Percentiles rank a stretch among this genome's conserved stretches.
phyloP scores from a whole-genome alignment of 495 filamentous ascomycete genomes.

The Penicillium salamii region DNA sequence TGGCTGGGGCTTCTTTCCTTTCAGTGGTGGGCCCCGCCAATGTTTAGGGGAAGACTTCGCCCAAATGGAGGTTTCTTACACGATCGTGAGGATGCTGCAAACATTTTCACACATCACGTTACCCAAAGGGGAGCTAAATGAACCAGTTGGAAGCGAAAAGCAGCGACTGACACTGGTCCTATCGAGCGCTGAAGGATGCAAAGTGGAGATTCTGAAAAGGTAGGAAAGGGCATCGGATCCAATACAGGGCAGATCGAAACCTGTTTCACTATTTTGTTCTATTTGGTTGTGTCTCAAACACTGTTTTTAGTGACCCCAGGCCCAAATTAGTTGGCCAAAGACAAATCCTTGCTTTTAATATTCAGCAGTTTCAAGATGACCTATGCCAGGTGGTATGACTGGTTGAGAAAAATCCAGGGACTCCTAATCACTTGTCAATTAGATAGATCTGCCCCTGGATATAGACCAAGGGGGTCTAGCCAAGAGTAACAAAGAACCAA shows the following conservation, averaged over 20 bases:
- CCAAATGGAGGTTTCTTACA: conserved; percentile 36
- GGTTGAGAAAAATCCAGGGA: no score
- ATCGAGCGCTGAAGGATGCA: conserved; percentile 29
- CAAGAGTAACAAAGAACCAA: no score
- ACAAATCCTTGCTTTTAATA: no score
- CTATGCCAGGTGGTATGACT: no score
- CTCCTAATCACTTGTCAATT: no score
- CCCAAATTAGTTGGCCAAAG: neutral
- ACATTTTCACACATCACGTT: conserved; percentile 26
- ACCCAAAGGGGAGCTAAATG: conserved; percentile 11
- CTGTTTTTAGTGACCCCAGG: no score
- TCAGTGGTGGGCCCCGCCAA: neutral
- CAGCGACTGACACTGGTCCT: conserved; percentile 30
- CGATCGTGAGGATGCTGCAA: conserved; percentile 34
- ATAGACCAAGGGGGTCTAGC: no score
- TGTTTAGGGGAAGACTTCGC: conserved; percentile 32
- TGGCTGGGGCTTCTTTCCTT: neutral
- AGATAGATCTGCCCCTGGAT: no score
- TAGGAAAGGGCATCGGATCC: neutral
- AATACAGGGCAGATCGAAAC: no score
- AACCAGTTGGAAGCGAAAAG: conserved; percentile 25
- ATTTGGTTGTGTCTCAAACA: no score
- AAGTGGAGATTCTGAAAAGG: conserved; percentile 11
- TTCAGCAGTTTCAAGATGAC: no score
- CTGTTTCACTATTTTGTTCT: no score